Evolutionary conservation across 2,329 filamentous ascomycete genomes (phyloP), one percentile per base, ranked within the genome.

Genomic region (Scytalidium sp.): DNA sequence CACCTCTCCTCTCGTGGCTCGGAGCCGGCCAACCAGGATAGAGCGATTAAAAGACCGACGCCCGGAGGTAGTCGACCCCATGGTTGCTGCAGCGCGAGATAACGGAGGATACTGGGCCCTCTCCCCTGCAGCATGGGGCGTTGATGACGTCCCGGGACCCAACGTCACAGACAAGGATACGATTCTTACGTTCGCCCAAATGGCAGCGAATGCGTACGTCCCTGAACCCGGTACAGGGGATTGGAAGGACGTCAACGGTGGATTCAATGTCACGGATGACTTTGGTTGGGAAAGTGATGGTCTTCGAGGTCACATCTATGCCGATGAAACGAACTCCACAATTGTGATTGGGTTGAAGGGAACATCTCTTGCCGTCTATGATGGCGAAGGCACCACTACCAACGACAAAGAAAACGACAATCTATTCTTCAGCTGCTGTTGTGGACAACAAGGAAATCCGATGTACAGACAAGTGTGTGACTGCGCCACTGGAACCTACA

Each of bases 361-460:
- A 47, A 97, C 92, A 0, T 89, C 86, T 1, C 83, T 87, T 2
- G 93, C 94, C 11, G 85, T 97, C 3, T 97, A 97, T 64, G 93
- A 97, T 67, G 94, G 94, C n/a, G 88, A 93, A 32, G 93, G 92
- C 46, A 97, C 94, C 1, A 97, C 93, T 0, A 96, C 91, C 21
- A 96, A 96, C 59, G 94, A 99, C 72, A 99, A 99, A 73, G 76
- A 92, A 63, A 99, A 97, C 67, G 94, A 99, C 70, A 99, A 99
- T 65, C 77, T 99, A 9, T 96, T 96, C 70, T 97, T 97, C 72
- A 96, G 92, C 64, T 99, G 94, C 72, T 99, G 94, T 69, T 99
- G 94, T 70, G 94, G 84, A 3, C 91, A 97, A 70, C 92, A 95
- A 60, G 91, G 92, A 0, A 90, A 91, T 56, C 91, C 85, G 72